phyloP scores from a whole-genome alignment of 768 basidiomycete genomes.

The Lyophyllum atratum region DNA sequence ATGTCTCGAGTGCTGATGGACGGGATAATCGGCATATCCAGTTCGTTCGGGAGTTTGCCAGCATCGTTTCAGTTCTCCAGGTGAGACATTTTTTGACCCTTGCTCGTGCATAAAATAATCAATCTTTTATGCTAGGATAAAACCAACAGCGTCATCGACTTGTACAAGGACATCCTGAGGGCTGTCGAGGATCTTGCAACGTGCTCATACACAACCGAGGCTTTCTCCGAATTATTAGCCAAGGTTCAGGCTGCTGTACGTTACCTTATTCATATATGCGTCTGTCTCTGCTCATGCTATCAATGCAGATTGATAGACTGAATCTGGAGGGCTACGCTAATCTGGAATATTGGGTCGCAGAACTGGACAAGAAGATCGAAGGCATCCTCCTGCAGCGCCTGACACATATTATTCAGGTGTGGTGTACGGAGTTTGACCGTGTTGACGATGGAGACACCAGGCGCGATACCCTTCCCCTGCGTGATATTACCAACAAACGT shows the following conservation, averaged over 20 bases:
- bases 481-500: conserved; percentile 66
- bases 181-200: conserved; percentile 86
- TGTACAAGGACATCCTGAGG: conserved; percentile 83
- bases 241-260: conserved; percentile 85
- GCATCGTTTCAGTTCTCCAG: conserved; percentile 89
- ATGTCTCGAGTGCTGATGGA: conserved; percentile 71
- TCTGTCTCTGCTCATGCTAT: background rate
- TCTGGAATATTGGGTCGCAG: conserved; percentile 88
- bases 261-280: conserved; percentile 4
- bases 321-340: conserved; percentile 96
- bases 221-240: conserved; percentile 76
- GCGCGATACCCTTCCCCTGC: conserved; percentile 48
- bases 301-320: conserved; percentile 81
- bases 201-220: conserved; percentile 82
- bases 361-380: conserved; percentile 84
- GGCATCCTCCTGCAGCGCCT: conserved; percentile 75
- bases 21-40: conserved; percentile 87
- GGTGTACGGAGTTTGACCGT: conserved; percentile 87
- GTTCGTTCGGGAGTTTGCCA: conserved; percentile 95
- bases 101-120: background rate
- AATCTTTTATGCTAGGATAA: conserved; percentile 64
- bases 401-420: conserved; percentile 75
- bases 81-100: conserved; percentile 31
- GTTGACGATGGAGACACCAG: conserved; percentile 67
- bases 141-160: conserved; percentile 89